Conservation (phyloP, 768 basidiomycete species). For the Gymnopilus junonius region DNA sequence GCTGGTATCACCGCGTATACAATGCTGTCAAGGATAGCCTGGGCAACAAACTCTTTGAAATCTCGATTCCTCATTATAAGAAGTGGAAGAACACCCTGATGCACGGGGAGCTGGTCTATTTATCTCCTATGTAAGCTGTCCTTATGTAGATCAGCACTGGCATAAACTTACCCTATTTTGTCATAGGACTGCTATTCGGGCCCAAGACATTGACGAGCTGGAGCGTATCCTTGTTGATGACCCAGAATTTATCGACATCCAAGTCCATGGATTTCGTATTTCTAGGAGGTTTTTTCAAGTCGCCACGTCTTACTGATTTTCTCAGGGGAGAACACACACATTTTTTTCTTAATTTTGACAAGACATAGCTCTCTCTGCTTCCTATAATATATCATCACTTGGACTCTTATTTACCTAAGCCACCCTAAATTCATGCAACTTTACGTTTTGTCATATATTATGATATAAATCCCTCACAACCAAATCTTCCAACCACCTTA, state of each 20-base stretch:
- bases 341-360: too few species aligned
- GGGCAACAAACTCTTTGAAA: conserved; percentile 17
- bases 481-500: too few species aligned
- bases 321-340: too few species aligned
- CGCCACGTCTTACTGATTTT: neutral
- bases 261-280: conserved; percentile 18
- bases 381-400: too few species aligned
- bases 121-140: conserved; percentile 14
- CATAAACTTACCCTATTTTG: too few species aligned
- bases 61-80: conserved; percentile 23
- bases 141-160: neutral
- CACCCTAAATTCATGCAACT: too few species aligned
- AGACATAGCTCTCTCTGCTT: too few species aligned
- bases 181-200: conserved; percentile 16
- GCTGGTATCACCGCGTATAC: conserved; percentile 10
- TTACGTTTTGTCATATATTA: too few species aligned
- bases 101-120: conserved; percentile 5
- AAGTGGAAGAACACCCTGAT: conserved; percentile 18
- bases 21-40: conserved; percentile 15
- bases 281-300: conserved; percentile 18
- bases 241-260: conserved; percentile 14
- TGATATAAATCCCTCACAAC: too few species aligned
- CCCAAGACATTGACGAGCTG: conserved; percentile 18
- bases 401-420: too few species aligned
- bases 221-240: conserved; percentile 14